Evolutionary conservation across 1,139 yeast genomes (phyloP), one percentile per base, ranked within the genome.

Genomic region (Debaryomyces sp.): DNA sequence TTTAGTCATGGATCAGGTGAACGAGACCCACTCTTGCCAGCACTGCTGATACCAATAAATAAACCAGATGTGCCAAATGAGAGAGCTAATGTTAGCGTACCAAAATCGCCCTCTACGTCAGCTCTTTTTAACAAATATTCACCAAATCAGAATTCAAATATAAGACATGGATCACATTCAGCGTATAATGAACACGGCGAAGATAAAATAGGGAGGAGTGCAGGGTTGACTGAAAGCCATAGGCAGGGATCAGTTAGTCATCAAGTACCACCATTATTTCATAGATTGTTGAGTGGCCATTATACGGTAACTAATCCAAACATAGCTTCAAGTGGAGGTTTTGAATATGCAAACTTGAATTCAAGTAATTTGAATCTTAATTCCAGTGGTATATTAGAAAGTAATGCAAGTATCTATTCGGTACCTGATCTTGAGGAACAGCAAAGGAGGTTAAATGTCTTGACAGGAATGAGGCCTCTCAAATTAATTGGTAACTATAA

Each of bases 401-500:
- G 62, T 24, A 52, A 35, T 27, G 52, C 57, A 29, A 63, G 67
- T 41, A 29, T 56, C 8, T 46, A 51, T 32, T 58, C 67, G 0
- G 38, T 50, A 9, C 43, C 43, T 6, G 67, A 63, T 21, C 45
- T 52, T 24, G 70, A 61, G 13, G 68, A 66, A 22, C 62, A 59
- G n/a, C 59, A 55, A 40, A 51, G 65, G 23, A 58, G 75, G 33
- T 49, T 63, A 47, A 62, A 61, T 45, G 46, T 48, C n/a, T 49
- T 52, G 41, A 54, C 44, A 18, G 35, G 45, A 17, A 48, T 51
- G 44, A 67, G 91, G 45, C 86, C 91, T 0, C 70, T 71, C 33
- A 71, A 73, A 34, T 70, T 85, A 51, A 83, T 85, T 54, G 91
- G 91, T 1, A 66, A 69, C 33, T 77, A 78, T 27, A 54, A 59